These are phyloP conservation scores for Monilinia polystroma DNA, from an alignment of 2,329 filamentous ascomycete species.

Conservation along the genomic window DNA sequence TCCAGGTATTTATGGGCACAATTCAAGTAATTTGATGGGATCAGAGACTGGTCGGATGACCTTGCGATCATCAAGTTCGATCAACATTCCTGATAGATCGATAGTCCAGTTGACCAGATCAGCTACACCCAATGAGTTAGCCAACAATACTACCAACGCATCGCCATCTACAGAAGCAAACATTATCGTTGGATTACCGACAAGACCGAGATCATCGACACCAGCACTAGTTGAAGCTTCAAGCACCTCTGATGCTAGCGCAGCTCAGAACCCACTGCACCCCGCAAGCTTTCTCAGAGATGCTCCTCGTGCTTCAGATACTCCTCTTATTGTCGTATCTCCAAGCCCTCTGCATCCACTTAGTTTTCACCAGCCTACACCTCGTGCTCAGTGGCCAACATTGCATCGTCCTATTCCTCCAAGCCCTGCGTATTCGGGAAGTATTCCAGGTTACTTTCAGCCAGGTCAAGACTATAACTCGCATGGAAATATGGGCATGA, in stretches of 20 bases:
- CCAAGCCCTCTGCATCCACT: neutral
- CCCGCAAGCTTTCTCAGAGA: neutral
- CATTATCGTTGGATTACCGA: neutral
- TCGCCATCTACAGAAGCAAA: neutral
- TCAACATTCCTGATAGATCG: neutral
- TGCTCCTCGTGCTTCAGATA: neutral
- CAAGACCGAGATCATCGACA: neutral
- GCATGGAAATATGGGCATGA: neutral
- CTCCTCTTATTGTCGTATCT: neutral
- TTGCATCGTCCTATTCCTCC: slow-evolving; percentile 1
- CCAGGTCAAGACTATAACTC: neutral
- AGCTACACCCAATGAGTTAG: neutral
- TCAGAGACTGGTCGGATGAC: neutral
- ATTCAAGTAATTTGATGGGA: no score
- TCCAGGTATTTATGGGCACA: no score
- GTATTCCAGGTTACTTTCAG: neutral
- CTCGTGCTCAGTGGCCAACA: slow-evolving; percentile 5
- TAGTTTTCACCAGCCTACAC: slow-evolving; percentile 10
- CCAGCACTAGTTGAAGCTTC: neutral
- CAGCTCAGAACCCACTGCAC: neutral
- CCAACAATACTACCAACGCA: neutral
- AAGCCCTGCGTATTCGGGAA: slow-evolving; percentile 3
- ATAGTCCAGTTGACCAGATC: neutral
- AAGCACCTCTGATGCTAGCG: no score
- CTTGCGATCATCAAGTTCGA: neutral